phyloP scores from a whole-genome alignment of 805 yeast species.

The Metschnikowia corniflorae region DNA sequence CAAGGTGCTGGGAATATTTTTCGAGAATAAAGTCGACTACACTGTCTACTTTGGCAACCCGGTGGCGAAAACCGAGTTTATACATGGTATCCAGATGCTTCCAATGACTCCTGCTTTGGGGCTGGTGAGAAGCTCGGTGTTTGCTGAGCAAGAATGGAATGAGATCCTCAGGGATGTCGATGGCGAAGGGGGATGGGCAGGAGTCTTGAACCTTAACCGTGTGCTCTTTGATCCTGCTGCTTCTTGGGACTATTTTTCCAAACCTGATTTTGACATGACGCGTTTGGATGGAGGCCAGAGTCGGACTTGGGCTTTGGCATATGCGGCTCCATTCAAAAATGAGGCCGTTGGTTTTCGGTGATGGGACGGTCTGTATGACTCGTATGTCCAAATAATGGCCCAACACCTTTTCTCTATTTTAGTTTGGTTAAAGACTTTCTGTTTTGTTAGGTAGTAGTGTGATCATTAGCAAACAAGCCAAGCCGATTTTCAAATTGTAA shows the following conservation, averaged over 20 bases:
- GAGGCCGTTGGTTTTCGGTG: background rate
- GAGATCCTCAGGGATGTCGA: constrained; percentile 13
- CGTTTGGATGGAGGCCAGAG: constrained; percentile 58
- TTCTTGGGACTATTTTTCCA: constrained; percentile 59
- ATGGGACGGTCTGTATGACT: background rate
- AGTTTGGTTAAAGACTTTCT: too few relatives aligned
- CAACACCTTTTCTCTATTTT: too few relatives aligned
- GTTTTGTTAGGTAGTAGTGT: too few relatives aligned
- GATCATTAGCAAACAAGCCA: too few relatives aligned
- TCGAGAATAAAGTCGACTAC: constrained; percentile 70
- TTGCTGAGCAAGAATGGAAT: constrained; percentile 29
- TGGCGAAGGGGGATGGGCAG: constrained; percentile 56
- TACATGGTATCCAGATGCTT: constrained; percentile 77
- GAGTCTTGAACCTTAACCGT: constrained; percentile 45
- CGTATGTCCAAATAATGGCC: too few relatives aligned
- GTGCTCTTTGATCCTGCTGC: constrained; percentile 42
- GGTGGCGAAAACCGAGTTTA: constrained; percentile 43
- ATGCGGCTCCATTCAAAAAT: constrained; percentile 44
- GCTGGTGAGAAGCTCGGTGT: constrained; percentile 48
- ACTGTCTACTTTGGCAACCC: constrained; percentile 67
- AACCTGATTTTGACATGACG: constrained; percentile 26
- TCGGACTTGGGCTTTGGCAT: constrained; percentile 59
- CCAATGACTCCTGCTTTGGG: constrained; percentile 65
- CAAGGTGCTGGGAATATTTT: constrained; percentile 64
- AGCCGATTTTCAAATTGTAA: too few relatives aligned